Conservation (phyloP, 2,329 filamentous ascomycete species). For the Cercospora sp. region DNA sequence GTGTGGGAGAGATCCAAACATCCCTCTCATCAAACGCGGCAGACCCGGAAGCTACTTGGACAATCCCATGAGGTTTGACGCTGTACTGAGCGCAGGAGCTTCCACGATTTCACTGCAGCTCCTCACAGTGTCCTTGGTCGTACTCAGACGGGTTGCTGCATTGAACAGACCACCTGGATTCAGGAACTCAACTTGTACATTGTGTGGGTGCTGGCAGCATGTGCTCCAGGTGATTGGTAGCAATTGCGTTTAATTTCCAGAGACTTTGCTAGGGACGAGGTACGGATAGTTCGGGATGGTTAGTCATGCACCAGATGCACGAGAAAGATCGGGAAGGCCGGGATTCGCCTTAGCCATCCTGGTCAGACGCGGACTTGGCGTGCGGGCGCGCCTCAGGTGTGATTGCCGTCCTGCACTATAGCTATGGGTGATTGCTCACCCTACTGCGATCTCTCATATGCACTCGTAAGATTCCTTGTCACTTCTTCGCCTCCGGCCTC, state of each 20-base stretch:
- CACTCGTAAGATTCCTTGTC: background rate
- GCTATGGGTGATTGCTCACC: too few relatives aligned
- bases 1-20: background rate
- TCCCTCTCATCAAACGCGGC: background rate
- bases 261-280: conserved; percentile 11
- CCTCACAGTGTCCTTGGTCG: background rate
- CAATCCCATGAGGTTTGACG: background rate
- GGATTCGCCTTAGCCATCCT: background rate
- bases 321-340: background rate
- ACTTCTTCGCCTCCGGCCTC: conserved; percentile 47
- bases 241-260: conserved; percentile 3
- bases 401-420: background rate
- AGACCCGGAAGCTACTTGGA: background rate
- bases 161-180: background rate
- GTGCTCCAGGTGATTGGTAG: conserved; percentile 1
- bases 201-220: background rate
- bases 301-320: background rate
- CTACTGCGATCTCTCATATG: background rate
- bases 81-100: background rate
- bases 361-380: background rate
- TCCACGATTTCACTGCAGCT: background rate
- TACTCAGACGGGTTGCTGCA: background rate
- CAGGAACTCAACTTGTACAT: background rate
- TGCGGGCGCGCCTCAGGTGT: background rate
- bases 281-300: background rate